Evolutionary conservation across 306 rosid genomes (phyloP).

Genomic region (Spatholobus suberectus): DNA sequence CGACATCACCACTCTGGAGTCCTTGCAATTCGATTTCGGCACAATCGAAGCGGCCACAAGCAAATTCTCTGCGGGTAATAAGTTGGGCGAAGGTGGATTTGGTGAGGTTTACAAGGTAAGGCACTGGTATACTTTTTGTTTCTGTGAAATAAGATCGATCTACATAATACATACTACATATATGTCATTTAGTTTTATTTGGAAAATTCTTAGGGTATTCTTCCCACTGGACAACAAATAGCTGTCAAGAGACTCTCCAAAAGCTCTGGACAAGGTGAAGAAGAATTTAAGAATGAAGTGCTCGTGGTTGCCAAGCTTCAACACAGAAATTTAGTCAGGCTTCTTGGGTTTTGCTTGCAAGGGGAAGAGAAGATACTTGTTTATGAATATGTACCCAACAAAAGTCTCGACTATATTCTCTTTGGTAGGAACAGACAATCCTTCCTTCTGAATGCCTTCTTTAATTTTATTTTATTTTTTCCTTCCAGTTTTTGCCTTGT

Average conservation of each 20-base stretch:
- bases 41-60: slow-evolving; percentile 52
- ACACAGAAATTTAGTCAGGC: slow-evolving; percentile 59
- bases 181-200: neutral
- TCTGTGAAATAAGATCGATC: neutral
- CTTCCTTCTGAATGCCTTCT: neutral
- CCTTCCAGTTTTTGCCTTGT: neutral
- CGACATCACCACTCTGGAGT: slow-evolving; percentile 38
- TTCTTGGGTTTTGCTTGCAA: slow-evolving; percentile 64
- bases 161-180: neutral
- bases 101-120: slow-evolving; percentile 63
- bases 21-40: slow-evolving; percentile 52
- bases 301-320: slow-evolving; percentile 57
- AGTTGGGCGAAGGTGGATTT: slow-evolving; percentile 64
- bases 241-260: slow-evolving; percentile 67
- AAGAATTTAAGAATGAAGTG: slow-evolving; percentile 66
- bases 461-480: neutral
- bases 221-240: slow-evolving; percentile 45
- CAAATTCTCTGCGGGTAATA: slow-evolving; percentile 53
- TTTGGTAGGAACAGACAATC: slow-evolving; percentile 45
- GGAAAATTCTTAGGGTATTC: slow-evolving; percentile 51
- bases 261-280: slow-evolving; percentile 53
- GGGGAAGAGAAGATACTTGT: slow-evolving; percentile 61
- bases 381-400: slow-evolving; percentile 58
- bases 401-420: slow-evolving; percentile 52
- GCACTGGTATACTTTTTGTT: slow-evolving; percentile 7